Percentiles rank a stretch among this genome's conserved stretches.
Conservation (phyloP, 192 early-diverging fungal species). For the Coemansia aciculifera region DNA sequence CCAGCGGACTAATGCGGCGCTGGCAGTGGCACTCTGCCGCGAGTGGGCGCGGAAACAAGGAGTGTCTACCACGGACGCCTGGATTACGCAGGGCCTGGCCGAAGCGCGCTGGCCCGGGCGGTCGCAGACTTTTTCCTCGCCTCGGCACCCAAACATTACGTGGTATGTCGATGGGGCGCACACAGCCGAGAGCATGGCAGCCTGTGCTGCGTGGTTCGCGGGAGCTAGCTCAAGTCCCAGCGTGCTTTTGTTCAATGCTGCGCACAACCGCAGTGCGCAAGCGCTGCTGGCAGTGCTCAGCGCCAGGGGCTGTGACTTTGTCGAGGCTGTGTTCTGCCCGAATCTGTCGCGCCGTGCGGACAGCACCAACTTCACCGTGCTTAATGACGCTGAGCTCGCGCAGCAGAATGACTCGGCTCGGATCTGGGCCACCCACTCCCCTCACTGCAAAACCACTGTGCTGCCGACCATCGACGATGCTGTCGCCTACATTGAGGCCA, state of each 20-base stretch:
- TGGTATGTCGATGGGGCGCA: slow-evolving; percentile 97
- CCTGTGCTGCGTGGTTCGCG: slow-evolving; percentile 60
- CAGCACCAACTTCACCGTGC: slow-evolving; percentile 69
- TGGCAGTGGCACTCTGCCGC: slow-evolving; percentile 72
- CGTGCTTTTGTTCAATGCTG: slow-evolving; percentile 87
- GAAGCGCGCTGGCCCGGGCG: slow-evolving; percentile 85
- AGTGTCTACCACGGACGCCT: not conserved
- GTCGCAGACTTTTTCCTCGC: slow-evolving; percentile 66
- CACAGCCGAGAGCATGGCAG: slow-evolving; percentile 81
- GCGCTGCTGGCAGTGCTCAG: slow-evolving; percentile 70
- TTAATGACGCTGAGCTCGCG: slow-evolving; percentile 58
- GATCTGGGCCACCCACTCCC: slow-evolving; percentile 57
- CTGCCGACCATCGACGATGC: slow-evolving; percentile 67
- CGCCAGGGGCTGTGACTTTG: slow-evolving; percentile 49
- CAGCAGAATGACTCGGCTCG: slow-evolving; percentile 64
- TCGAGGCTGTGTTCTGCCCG: slow-evolving; percentile 78
- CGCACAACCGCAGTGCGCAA: slow-evolving; percentile 67
- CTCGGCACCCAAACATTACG: slow-evolving; percentile 45
- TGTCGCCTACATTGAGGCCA: slow-evolving; percentile 56
- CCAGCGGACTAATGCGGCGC: slow-evolving; percentile 81
- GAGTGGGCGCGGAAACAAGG: slow-evolving; percentile 61
- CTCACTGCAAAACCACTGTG: slow-evolving; percentile 32
- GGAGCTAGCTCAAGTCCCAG: slow-evolving; percentile 22
- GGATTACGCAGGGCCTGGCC: slow-evolving; percentile 58
- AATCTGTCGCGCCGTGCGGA: slow-evolving; percentile 68